Evolutionary conservation across 306 rosid species (phyloP), one percentile per base, ranked within the genome.

Genomic region (Acacia acuminata): DNA sequence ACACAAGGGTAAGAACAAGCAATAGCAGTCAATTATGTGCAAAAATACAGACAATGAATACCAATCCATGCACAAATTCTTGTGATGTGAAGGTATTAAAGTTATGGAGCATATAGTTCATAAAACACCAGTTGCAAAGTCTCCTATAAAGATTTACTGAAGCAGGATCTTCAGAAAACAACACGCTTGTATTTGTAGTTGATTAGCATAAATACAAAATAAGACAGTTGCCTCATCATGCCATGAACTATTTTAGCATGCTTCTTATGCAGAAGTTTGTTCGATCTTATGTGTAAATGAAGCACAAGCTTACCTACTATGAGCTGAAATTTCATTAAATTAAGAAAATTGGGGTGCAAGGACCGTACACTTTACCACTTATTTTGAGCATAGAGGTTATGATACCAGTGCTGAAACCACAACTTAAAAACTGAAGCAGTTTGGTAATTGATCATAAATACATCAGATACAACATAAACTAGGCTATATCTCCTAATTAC

Each of bases 1-100:
- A n/a, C 74, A 68, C 74, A 50, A 19, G 60, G 32, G 72, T 86
- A 63, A 65, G 78, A 81, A 65, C 64, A 10, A 44, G 73, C 50
- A 24, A 50, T 34, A 17, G 81, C 40, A 71, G 79, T 40, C 19
- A 89, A 79, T 45, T 65, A n/a, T 58, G 71, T 4, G 25, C 40
- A 58, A 63, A 67, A 61, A 24, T 66, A 30, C 43, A 67, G 50
- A 76, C 45, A 16, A 71, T 77, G 67, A 61, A 27, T 75, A 22
- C 34, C 27, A 72, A 60, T 58, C 36, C 65, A 77, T 47, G 50
- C 12, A 36, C 51, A 2, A 76, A 74, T 19, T 45, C 76, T 43
- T 36, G 63, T 34, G 58, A 76, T 64, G 24, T 16, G 14, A 56
- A 80, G 38, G 53, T 47, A 45, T 36, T n/a, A n/a, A 19, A 53